These are phyloP conservation scores for Vitis hybrid DNA, from an alignment of 177 flowering plant genomes.

Conservation along the genomic window DNA sequence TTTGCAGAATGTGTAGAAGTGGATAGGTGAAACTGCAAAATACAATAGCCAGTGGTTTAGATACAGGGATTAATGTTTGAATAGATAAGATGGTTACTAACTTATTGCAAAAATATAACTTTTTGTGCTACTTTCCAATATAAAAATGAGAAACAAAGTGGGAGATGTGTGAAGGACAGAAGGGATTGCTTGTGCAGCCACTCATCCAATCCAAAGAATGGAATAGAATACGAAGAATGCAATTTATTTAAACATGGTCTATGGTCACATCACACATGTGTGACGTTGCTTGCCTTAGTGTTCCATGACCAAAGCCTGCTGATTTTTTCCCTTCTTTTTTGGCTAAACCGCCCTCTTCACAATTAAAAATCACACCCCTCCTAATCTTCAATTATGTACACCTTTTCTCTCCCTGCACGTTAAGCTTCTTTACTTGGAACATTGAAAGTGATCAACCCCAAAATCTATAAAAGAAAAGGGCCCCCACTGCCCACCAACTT, in stretches of 20 bases:
- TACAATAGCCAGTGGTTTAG: background rate
- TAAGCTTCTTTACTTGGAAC: too few species aligned
- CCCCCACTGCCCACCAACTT: too few species aligned
- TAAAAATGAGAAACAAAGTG: background rate
- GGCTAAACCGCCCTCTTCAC: too few species aligned
- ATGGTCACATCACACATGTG: slow-evolving; percentile 21
- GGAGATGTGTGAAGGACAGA: slow-evolving; percentile 32
- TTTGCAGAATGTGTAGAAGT: background rate
- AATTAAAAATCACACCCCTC: too few species aligned
- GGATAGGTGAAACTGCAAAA: background rate
- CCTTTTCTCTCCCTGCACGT: too few species aligned
- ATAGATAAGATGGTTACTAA: slow-evolving; percentile 2
- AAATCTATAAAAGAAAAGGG: too few species aligned
- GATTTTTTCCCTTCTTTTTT: too few species aligned
- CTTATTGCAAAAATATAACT: slow-evolving; percentile 5
- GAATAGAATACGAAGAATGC: background rate
- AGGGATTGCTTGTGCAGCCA: slow-evolving; percentile 35
- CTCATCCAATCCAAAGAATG: slow-evolving; percentile 21
- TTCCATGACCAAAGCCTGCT: too few species aligned
- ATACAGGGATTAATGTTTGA: background rate
- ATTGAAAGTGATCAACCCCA: too few species aligned
- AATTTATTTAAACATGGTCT: too few species aligned
- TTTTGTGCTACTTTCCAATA: slow-evolving; percentile 6
- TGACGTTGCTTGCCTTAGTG: slow-evolving; percentile 15
- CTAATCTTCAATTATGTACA: too few species aligned